Evolutionary conservation across 164 flowering plant species (phyloP).

Genomic region (Annona cherimola): DNA sequence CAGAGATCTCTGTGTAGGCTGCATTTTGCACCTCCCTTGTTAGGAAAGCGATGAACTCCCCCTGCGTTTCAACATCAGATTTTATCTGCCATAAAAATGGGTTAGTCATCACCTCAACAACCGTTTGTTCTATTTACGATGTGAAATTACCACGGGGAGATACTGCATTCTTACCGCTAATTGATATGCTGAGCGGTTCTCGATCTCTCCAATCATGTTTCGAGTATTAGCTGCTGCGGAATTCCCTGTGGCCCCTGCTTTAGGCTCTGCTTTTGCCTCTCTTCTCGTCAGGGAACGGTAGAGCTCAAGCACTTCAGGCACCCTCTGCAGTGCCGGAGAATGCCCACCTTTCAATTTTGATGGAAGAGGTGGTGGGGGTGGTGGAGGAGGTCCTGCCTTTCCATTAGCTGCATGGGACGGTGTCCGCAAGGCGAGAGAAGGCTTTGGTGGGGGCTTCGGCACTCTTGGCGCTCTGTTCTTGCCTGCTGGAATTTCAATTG

Average conservation of each 20-base stretch:
- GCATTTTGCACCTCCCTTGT: constrained; percentile 53
- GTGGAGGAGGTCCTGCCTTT: constrained; percentile 15
- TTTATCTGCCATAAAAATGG: constrained; percentile 20
- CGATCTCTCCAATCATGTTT: constrained; percentile 88
- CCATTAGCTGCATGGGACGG: constrained; percentile 18
- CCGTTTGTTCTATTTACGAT: neutral
- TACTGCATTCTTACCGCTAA: constrained; percentile 45
- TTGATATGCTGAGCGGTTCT: constrained; percentile 65
- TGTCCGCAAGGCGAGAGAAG: constrained; percentile 11
- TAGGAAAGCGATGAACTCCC: constrained; percentile 45
- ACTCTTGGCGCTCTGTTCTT: constrained; percentile 19
- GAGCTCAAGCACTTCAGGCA: constrained; percentile 67
- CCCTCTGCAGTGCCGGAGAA: constrained; percentile 41
- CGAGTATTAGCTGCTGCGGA: constrained; percentile 23
- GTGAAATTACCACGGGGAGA: neutral
- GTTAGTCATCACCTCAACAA: neutral
- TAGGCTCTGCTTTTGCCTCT: constrained; percentile 33
- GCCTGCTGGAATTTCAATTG: constrained; percentile 10
- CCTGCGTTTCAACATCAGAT: constrained; percentile 57
- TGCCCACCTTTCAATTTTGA: constrained; percentile 29
- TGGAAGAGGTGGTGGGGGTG: constrained; percentile 57
- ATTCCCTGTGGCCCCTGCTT: constrained; percentile 21
- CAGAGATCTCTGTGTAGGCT: constrained; percentile 42
- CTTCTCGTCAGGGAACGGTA: constrained; percentile 56
- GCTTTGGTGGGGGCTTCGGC: constrained; percentile 41